Conservation (phyloP, 306 rosid species). For the Canavalia gladiata region DNA sequence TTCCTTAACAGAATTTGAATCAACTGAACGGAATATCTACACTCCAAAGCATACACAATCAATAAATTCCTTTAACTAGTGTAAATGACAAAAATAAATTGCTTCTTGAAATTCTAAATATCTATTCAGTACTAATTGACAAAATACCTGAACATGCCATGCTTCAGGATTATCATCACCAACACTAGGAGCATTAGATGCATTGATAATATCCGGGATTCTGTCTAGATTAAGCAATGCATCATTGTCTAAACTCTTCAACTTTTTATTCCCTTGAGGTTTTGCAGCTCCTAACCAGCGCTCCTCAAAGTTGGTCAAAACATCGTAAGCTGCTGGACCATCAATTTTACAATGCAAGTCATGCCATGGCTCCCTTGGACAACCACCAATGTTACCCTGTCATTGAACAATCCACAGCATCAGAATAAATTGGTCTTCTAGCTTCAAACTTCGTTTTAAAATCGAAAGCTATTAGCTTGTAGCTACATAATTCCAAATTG, state of each 20-base stretch:
- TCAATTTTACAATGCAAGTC: constrained; percentile 95
- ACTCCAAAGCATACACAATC: constrained; percentile 45
- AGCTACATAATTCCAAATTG: constrained; percentile 21
- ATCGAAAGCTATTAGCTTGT: not conserved
- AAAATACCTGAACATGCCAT: constrained; percentile 95
- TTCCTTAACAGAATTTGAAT: constrained; percentile 86
- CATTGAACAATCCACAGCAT: constrained; percentile 40
- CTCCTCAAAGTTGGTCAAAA: constrained; percentile 91
- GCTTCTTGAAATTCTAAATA: constrained; percentile 26
- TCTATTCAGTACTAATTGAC: constrained; percentile 29
- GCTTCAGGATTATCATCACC: constrained; percentile 77
- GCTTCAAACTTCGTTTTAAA: constrained; percentile 12
- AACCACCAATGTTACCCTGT: constrained; percentile 80
- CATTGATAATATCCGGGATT: constrained; percentile 70
- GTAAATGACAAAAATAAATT: constrained; percentile 31
- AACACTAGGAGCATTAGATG: constrained; percentile 53
- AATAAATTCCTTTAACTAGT: constrained; percentile 30
- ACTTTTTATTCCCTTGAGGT: constrained; percentile 82
- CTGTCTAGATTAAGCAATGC: constrained; percentile 83
- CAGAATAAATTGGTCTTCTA: constrained; percentile 27
- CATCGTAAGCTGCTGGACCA: constrained; percentile 97
- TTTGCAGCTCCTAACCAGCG: constrained; percentile 94
- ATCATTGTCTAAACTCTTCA: constrained; percentile 71
- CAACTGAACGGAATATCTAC: constrained; percentile 96
- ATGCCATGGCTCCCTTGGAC: constrained; percentile 99